A percentile compares a stretch with the other conserved stretches of the same genome.
These are phyloP conservation scores for Musa acuminata DNA, from an alignment of 176 grass and related monocot genomes.

Conservation along the genomic window DNA sequence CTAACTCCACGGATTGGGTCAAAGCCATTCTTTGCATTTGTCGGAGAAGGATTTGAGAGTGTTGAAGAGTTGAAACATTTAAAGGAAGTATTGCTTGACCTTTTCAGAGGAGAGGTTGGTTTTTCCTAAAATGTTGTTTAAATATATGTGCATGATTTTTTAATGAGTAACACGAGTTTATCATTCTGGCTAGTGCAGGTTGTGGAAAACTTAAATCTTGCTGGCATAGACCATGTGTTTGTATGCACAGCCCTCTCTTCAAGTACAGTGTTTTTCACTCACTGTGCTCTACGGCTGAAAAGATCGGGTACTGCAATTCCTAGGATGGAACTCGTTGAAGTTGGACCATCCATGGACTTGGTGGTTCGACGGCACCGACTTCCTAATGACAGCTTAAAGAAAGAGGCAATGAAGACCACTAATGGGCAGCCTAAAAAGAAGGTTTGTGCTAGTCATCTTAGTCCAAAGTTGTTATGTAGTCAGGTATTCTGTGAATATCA, in stretches of 20 bases:
- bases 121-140: neutral
- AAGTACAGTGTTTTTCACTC: conserved; percentile 58
- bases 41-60: conserved; percentile 78
- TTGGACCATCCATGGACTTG: conserved; percentile 88
- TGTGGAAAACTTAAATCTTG: conserved; percentile 82
- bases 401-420: conserved; percentile 66
- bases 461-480: conserved; percentile 10
- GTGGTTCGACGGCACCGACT: conserved; percentile 48
- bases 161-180: conserved; percentile 4
- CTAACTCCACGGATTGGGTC: conserved; percentile 70
- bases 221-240: conserved; percentile 63
- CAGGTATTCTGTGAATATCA: neutral
- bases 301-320: conserved; percentile 71
- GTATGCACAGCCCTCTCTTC: conserved; percentile 74
- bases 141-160: neutral
- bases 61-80: conserved; percentile 74
- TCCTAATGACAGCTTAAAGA: conserved; percentile 62
- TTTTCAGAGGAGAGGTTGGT: conserved; percentile 78
- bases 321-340: conserved; percentile 90
- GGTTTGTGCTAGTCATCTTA: conserved; percentile 3
- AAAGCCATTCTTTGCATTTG: conserved; percentile 88
- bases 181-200: conserved; percentile 40
- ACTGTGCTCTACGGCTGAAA: conserved; percentile 78
- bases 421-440: conserved; percentile 54
- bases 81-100: conserved; percentile 89